Percentiles rank a stretch among this genome's conserved stretches.
These are phyloP conservation scores for Zygosaccharomyces sapae DNA, from an alignment of 1,139 yeast genomes.

Conservation along the genomic window DNA sequence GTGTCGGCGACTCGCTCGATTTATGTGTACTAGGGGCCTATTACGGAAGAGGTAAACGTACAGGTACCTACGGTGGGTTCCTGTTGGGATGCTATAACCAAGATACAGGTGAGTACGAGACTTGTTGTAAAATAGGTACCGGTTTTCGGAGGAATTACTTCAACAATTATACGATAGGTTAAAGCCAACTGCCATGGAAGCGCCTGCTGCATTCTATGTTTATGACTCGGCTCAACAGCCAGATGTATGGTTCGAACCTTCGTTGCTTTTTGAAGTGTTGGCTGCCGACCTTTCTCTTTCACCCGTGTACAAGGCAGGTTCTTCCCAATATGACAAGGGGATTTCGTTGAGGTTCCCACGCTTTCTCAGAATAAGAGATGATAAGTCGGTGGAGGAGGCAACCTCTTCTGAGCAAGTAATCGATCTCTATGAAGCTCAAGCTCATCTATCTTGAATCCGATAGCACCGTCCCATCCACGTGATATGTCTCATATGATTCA, in stretches of 20 bases:
- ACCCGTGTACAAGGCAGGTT: conserved; percentile 90
- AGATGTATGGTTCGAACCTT: conserved; percentile 96
- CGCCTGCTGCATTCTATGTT: conserved; percentile 67
- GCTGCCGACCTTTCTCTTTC: conserved; percentile 92
- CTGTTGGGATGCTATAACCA: conserved; percentile 83
- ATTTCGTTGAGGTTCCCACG: conserved; percentile 89
- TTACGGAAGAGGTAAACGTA: conserved; percentile 92
- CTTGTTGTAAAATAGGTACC: conserved; percentile 95
- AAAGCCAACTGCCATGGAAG: conserved; percentile 60
- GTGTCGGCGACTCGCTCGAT: conserved; percentile 94
- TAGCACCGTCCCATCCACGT: too few species aligned
- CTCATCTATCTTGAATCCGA: conserved; percentile 30
- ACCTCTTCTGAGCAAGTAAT: conserved; percentile 87
- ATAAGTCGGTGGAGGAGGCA: conserved; percentile 82
- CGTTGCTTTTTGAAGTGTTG: conserved; percentile 78
- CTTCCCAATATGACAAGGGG: conserved; percentile 74
- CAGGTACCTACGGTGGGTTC: conserved; percentile 93
- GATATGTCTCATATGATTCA: not conserved
- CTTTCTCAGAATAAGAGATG: conserved; percentile 79
- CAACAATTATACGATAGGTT: conserved; percentile 55
- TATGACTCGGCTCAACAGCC: conserved; percentile 75
- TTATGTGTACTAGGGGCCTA: conserved; percentile 93
- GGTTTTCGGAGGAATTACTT: conserved; percentile 90
- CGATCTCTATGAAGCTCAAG: conserved; percentile 81
- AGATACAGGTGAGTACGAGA: conserved; percentile 88